These are phyloP conservation scores for Hamamelis virginiana DNA, from an alignment of 164 flowering plant genomes.

Conservation along the genomic window DNA sequence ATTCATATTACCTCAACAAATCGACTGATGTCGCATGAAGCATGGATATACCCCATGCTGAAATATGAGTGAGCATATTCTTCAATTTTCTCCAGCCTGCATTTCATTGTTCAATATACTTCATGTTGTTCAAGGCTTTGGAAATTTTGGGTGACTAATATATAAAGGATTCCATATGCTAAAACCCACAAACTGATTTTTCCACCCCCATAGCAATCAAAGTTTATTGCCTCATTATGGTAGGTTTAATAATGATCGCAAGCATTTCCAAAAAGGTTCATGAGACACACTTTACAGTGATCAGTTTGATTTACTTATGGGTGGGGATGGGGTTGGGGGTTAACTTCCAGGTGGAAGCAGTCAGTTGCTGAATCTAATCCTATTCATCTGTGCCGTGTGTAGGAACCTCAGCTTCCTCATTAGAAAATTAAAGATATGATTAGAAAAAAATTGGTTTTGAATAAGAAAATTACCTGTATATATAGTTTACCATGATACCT, in stretches of 20 bases:
- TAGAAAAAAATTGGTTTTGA: neutral
- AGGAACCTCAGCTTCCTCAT: neutral
- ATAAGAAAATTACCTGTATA: conserved; percentile 57
- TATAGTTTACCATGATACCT: conserved; percentile 93
- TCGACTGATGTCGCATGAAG: conserved; percentile 43
- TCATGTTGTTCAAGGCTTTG: neutral
- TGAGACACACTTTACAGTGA: neutral
- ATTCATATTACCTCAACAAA: conserved; percentile 34
- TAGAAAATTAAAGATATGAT: neutral
- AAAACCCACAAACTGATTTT: neutral
- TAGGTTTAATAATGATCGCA: neutral
- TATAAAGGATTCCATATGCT: neutral
- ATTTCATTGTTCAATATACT: conserved; percentile 18
- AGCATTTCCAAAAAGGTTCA: neutral
- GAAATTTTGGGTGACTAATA: neutral
- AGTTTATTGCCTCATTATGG: neutral
- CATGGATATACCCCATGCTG: conserved; percentile 58
- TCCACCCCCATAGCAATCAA: neutral
- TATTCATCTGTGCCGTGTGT: neutral
- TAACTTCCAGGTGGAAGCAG: neutral
- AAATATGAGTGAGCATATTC: conserved; percentile 86
- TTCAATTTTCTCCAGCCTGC: conserved; percentile 85
- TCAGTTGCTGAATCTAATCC: neutral
- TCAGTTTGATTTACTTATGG: no score
- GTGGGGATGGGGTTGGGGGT: no score